Evolutionary conservation across 2,329 filamentous ascomycete genomes (phyloP).

Genomic region (Colletotrichum abscissum): DNA sequence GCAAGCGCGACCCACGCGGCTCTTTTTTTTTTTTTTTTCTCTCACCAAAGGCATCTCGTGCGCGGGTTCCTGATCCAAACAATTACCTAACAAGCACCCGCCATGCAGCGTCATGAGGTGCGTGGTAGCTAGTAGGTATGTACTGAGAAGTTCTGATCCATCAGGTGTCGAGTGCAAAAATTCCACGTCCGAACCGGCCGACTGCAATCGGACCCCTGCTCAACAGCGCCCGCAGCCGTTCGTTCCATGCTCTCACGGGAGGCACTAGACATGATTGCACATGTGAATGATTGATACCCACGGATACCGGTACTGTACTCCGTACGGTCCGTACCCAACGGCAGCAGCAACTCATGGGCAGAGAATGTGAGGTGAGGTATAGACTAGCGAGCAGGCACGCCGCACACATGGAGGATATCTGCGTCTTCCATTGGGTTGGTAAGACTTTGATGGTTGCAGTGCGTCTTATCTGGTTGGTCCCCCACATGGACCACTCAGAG

Average conservation of each 20-base stretch:
- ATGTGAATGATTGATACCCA: neutral
- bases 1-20: neutral
- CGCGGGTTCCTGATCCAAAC: neutral
- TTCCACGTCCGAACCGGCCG: neutral
- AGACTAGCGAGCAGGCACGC: neutral
- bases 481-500: conserved; percentile 30
- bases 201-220: neutral
- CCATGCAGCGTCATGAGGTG: neutral
- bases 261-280: neutral
- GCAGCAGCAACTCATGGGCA: neutral
- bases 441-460: neutral
- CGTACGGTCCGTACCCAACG: neutral
- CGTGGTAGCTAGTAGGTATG: too few species aligned
- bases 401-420: neutral
- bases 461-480: conserved; percentile 25
- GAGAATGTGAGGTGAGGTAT: neutral
- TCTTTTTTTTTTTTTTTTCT: neutral
- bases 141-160: neutral
- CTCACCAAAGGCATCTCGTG: too few species aligned
- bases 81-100: neutral
- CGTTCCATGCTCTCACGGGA: neutral
- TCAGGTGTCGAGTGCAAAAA: neutral
- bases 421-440: neutral
- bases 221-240: neutral
- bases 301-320: neutral